Evolutionary conservation across 805 yeast species (phyloP).

Genomic region (Hanseniaspora singularis): DNA sequence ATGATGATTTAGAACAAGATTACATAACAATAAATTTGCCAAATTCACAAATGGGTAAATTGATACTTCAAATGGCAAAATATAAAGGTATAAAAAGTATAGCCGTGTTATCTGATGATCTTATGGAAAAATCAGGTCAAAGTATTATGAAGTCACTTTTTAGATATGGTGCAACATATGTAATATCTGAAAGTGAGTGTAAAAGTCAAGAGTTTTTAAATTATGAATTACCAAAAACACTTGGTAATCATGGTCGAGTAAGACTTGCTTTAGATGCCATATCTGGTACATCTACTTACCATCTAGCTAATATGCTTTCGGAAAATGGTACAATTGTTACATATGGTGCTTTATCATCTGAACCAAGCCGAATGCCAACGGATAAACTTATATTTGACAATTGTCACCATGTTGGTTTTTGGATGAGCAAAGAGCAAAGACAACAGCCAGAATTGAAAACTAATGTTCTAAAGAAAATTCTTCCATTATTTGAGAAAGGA

Average conservation of each 20-base stretch:
- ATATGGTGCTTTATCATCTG: background rate
- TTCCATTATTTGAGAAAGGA: background rate
- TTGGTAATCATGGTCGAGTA: background rate
- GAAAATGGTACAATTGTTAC: background rate
- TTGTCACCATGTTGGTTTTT: background rate
- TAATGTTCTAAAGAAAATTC: background rate
- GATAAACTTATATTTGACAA: constrained; percentile 1
- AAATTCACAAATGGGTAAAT: constrained; percentile 1
- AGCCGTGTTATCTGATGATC: background rate
- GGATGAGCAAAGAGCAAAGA: background rate
- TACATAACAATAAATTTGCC: background rate
- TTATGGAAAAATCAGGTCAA: background rate
- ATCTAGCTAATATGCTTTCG: background rate
- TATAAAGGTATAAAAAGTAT: constrained; percentile 1
- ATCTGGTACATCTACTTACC: background rate
- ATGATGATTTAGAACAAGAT: constrained; percentile 2
- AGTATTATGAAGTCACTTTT: background rate
- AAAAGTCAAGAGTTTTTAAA: background rate
- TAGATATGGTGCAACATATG: background rate
- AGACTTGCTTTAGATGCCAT: background rate
- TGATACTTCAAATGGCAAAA: background rate
- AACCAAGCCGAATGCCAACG: background rate
- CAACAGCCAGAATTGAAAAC: background rate
- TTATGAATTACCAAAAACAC: background rate
- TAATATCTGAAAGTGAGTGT: background rate